phyloP scores from a whole-genome alignment of 192 early-diverging fungal species.

The Coemansia sp. region DNA sequence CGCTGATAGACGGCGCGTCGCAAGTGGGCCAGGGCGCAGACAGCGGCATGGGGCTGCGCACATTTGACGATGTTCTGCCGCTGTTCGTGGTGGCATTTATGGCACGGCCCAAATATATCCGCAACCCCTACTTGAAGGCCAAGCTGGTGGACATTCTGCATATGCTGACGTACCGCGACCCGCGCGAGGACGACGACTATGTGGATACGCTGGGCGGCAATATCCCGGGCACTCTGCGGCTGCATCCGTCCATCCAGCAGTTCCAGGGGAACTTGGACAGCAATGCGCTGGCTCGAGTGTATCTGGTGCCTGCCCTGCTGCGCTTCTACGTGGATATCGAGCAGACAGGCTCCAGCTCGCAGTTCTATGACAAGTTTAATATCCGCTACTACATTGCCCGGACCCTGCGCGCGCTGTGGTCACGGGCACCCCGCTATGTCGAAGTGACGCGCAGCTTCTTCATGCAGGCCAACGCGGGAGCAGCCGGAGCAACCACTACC shows the following conservation, averaged over 20 bases:
- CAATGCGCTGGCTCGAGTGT: conserved; percentile 69
- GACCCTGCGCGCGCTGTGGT: conserved; percentile 69
- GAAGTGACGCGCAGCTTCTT: conserved; percentile 39
- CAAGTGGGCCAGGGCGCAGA: conserved; percentile 34
- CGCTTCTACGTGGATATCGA: conserved; percentile 96
- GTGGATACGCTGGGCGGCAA: conserved; percentile 77
- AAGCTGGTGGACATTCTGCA: conserved; percentile 84
- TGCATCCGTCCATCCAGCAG: conserved; percentile 59
- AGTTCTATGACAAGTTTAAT: conserved; percentile 99
- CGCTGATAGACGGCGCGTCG: conserved; percentile 27
- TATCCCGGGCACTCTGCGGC: conserved; percentile 57
- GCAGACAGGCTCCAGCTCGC: conserved; percentile 84
- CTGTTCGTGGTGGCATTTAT: conserved; percentile 79
- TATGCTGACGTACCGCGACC: conserved; percentile 40
- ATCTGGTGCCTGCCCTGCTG: conserved; percentile 81
- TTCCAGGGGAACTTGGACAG: conserved; percentile 62
- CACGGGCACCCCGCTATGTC: conserved; percentile 31
- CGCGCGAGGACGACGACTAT: conserved; percentile 44
- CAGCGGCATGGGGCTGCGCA: conserved; percentile 18
- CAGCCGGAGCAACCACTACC: conserved; percentile 15
- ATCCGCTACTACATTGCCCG: conserved; percentile 95
- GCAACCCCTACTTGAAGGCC: conserved; percentile 94
- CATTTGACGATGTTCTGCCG: conserved; percentile 50
- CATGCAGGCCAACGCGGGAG: conserved; percentile 9
- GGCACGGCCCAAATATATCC: conserved; percentile 72